Conservation (phyloP, 1,139 yeast species). For the Candida tropicalis region DNA sequence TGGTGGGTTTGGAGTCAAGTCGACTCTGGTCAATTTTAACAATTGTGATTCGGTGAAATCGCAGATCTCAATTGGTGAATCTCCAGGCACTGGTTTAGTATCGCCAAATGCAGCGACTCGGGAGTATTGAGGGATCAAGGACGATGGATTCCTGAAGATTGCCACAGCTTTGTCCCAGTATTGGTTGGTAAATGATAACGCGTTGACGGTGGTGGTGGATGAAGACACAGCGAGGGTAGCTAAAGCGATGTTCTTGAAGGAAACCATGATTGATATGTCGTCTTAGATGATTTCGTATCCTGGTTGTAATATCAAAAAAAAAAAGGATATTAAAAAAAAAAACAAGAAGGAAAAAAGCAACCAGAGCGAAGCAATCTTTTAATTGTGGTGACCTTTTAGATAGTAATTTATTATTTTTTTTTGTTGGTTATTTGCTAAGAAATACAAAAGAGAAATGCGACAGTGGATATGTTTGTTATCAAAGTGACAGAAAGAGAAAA, state of each 20-base stretch:
- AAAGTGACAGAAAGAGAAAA: not conserved
- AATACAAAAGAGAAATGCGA: too few species aligned
- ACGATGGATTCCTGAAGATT: constrained; percentile 19
- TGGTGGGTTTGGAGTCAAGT: constrained; percentile 85
- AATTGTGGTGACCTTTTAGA: not conserved
- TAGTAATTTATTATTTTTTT: not conserved
- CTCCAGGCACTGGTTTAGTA: constrained; percentile 83
- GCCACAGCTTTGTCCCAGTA: constrained; percentile 22
- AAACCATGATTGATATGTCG: constrained; percentile 26
- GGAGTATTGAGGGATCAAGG: not conserved
- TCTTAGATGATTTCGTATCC: not conserved
- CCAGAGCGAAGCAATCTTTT: too few species aligned
- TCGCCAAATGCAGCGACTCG: constrained; percentile 19
- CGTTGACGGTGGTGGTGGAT: too few species aligned
- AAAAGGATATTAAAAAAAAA: not conserved
- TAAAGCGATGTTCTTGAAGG: constrained; percentile 25
- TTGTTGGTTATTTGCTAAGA: too few species aligned
- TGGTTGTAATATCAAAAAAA: not conserved
- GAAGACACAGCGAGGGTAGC: constrained; percentile 19
- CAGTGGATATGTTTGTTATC: too few species aligned
- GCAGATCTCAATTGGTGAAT: constrained; percentile 80
- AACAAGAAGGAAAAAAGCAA: not conserved
- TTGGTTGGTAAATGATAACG: constrained; percentile 17
- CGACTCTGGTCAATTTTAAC: constrained; percentile 60
- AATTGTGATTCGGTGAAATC: constrained; percentile 66